Conservation (phyloP, 371 early-diverging fungal species). For the Mucor sp. region DNA sequence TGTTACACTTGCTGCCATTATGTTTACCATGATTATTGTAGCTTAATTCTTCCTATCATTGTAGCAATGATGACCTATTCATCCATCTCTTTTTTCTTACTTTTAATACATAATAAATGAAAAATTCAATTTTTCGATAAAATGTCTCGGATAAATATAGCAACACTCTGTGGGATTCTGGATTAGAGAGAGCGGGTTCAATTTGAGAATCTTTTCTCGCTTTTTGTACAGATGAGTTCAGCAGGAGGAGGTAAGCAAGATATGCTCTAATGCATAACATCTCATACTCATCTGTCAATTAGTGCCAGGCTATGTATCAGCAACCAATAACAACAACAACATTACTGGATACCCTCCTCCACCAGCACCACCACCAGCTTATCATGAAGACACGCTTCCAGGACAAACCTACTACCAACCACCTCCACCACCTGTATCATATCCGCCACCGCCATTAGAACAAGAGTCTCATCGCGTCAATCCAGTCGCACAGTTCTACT, state of each 20-base stretch:
- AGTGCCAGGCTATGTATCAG: not conserved
- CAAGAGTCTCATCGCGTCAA: not conserved
- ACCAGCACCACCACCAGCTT: conserved; percentile 8
- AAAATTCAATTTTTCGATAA: not conserved
- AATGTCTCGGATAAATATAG: conserved; percentile 4
- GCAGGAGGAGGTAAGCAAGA: not conserved
- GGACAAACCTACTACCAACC: conserved; percentile 19
- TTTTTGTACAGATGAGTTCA: not conserved
- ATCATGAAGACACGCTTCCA: not conserved
- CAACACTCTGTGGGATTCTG: not conserved
- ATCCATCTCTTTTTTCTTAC: not conserved
- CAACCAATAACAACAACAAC: not conserved
- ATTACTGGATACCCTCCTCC: not conserved
- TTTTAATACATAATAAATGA: not conserved
- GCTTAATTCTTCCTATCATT: not conserved
- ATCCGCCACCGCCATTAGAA: conserved; percentile 7
- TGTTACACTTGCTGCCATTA: not conserved
- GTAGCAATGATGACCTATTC: not conserved
- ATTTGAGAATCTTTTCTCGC: not conserved
- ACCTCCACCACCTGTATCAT: conserved; percentile 2
- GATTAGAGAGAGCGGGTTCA: not conserved
- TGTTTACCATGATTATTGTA: conserved; percentile 1
- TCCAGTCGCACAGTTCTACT: conserved; percentile 9
- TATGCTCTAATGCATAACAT: not conserved
- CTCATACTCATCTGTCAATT: not conserved